A percentile compares a stretch with the other conserved stretches of the same genome.
Conservation (phyloP, 129 eudicot genomes). For the Centrapalus pauciflorus region DNA sequence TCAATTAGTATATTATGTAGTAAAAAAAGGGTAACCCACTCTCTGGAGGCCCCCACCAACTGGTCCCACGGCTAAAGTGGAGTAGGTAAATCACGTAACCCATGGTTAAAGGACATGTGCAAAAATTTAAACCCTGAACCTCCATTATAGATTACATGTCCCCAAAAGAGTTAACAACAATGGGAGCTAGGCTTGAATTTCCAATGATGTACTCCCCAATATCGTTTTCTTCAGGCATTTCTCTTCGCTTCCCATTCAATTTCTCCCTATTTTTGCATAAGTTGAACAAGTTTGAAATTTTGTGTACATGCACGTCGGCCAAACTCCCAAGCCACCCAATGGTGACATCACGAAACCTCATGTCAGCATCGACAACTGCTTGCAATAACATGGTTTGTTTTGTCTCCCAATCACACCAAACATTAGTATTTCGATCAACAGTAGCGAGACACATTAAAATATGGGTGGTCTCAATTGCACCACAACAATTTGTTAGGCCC, state of each 20-base stretch:
- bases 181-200: constrained; percentile 37
- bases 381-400: constrained; percentile 50
- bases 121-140: too few species aligned
- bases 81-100: too few species aligned
- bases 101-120: too few species aligned
- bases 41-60: too few species aligned
- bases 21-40: constrained; percentile 43
- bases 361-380: constrained; percentile 52
- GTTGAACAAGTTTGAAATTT: constrained; percentile 36
- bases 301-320: constrained; percentile 34
- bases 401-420: constrained; percentile 44
- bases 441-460: constrained; percentile 37
- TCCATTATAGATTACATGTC: too few species aligned
- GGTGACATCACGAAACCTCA: constrained; percentile 48
- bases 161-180: constrained; percentile 66
- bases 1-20: constrained; percentile 67
- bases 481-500: constrained; percentile 78
- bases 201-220: constrained; percentile 56
- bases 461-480: constrained; percentile 58
- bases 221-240: constrained; percentile 31
- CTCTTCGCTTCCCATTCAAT: constrained; percentile 32
- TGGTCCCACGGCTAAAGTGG: too few species aligned
- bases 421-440: constrained; percentile 24
- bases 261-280: constrained; percentile 35
- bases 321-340: constrained; percentile 62